A percentile compares a stretch with the other conserved stretches of the same genome.
phyloP scores from a whole-genome alignment of 179 eudicot species.

The Spinacia oleracea region DNA sequence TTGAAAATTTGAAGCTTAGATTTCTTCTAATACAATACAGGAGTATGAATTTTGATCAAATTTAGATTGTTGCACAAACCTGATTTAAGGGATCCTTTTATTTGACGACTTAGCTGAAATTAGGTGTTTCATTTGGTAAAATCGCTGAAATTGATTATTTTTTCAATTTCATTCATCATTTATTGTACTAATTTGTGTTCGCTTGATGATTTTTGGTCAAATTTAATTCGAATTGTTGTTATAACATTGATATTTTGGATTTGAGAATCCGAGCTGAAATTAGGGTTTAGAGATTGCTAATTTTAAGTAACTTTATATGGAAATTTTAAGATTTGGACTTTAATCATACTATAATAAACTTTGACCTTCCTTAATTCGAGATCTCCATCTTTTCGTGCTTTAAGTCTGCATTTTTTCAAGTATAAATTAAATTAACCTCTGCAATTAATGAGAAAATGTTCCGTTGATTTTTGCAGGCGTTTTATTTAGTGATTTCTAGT shows the following conservation, averaged over 20 bases:
- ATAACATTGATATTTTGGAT: neutral
- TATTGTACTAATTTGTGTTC: neutral
- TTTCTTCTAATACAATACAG: no score
- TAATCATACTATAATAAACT: neutral
- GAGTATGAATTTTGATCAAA: neutral
- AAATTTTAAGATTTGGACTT: neutral
- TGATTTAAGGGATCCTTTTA: neutral
- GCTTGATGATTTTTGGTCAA: neutral
- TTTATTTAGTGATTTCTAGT: neutral
- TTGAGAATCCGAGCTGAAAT: neutral
- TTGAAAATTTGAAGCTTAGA: neutral
- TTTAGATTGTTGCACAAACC: neutral
- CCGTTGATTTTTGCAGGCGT: slow-evolving; percentile 20
- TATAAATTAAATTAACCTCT: no score
- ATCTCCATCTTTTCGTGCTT: neutral
- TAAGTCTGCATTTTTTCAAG: neutral
- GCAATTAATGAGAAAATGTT: neutral
- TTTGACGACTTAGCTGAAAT: no score
- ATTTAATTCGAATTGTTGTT: neutral
- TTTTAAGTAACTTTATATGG: no score
- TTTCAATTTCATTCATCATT: neutral
- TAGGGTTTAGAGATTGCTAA: neutral
- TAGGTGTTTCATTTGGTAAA: no score
- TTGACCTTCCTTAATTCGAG: neutral
- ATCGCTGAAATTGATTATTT: no score